A percentile compares a stretch with the other conserved stretches of the same genome.
These are phyloP conservation scores for Thermothelomyces thermophilus DNA, from an alignment of 2,329 filamentous ascomycete genomes.

Conservation along the genomic window DNA sequence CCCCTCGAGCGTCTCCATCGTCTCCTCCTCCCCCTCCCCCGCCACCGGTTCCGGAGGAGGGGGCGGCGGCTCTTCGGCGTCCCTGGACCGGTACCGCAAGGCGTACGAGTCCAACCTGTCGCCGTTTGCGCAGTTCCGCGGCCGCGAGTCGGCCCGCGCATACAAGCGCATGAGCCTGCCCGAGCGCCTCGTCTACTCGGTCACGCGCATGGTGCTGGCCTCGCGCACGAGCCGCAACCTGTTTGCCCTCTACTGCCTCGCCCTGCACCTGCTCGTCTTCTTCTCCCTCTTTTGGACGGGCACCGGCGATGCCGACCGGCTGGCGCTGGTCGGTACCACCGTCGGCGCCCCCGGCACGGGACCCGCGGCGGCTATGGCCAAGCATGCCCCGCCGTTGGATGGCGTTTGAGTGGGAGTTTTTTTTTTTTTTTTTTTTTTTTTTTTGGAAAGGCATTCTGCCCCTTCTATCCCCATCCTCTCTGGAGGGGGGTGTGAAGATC, in stretches of 20 bases:
- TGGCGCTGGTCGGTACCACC: conserved; percentile 26
- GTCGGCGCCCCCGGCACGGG: conserved; percentile 31
- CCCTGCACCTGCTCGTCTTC: conserved; percentile 82
- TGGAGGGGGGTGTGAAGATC: too few relatives aligned
- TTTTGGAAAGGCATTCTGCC: too few relatives aligned
- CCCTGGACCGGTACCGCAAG: conserved; percentile 77
- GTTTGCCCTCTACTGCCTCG: conserved; percentile 87
- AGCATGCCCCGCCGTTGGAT: conserved; percentile 36
- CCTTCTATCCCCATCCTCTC: too few relatives aligned
- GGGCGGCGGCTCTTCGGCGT: conserved; percentile 24
- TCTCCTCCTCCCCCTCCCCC: conserved; percentile 62
- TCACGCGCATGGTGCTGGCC: conserved; percentile 84
- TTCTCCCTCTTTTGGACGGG: conserved; percentile 81
- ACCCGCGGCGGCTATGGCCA: conserved; percentile 38
- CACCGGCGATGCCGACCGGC: conserved; percentile 51
- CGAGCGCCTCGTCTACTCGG: conserved; percentile 81
- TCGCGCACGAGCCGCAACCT: conserved; percentile 87
- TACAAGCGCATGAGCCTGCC: conserved; percentile 90
- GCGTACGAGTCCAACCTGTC: conserved; percentile 95
- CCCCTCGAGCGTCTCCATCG: conserved; percentile 59
- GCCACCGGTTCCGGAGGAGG: conserved; percentile 39
- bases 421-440: too few relatives aligned
- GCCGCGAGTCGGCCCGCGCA: conserved; percentile 84
- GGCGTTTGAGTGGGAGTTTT: conserved; percentile 30
- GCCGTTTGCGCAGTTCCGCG: conserved; percentile 90